Evolutionary conservation across 2,329 filamentous ascomycete genomes (phyloP).

Genomic region (Cordyceps cicadae): DNA sequence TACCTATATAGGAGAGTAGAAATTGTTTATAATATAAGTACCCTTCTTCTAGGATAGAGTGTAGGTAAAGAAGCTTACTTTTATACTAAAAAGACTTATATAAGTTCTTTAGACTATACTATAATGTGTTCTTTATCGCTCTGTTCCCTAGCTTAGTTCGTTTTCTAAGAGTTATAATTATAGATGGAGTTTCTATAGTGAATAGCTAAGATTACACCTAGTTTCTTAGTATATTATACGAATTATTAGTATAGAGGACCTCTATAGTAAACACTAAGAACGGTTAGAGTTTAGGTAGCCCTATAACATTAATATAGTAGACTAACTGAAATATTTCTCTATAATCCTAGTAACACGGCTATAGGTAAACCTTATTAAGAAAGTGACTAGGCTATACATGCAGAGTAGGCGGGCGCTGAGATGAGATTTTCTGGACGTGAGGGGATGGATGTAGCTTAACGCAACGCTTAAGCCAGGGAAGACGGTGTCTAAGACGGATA

Average conservation of each 20-base stretch:
- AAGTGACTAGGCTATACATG: conserved; percentile 1
- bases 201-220: too few relatives aligned
- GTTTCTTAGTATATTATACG: too few relatives aligned
- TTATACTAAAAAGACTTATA: conserved; percentile 13
- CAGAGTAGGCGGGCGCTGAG: not conserved
- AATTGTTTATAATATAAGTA: too few relatives aligned
- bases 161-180: conserved; percentile 12
- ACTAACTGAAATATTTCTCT: conserved; percentile 9
- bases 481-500: not conserved
- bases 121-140: not conserved
- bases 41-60: not conserved
- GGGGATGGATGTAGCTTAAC: not conserved
- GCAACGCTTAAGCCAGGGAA: not conserved
- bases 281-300: conserved; percentile 1
- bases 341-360: not conserved
- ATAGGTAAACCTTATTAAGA: not conserved
- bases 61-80: conserved; percentile 11
- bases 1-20: too few relatives aligned
- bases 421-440: not conserved
- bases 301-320: not conserved
- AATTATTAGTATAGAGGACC: too few relatives aligned
- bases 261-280: conserved; percentile 13
- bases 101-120: not conserved
- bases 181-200: too few relatives aligned
- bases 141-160: not conserved